Percentiles rank a stretch among this genome's conserved stretches.
Conservation (phyloP, 2,329 filamentous ascomycete species). For the Colletotrichum noveboracense region DNA sequence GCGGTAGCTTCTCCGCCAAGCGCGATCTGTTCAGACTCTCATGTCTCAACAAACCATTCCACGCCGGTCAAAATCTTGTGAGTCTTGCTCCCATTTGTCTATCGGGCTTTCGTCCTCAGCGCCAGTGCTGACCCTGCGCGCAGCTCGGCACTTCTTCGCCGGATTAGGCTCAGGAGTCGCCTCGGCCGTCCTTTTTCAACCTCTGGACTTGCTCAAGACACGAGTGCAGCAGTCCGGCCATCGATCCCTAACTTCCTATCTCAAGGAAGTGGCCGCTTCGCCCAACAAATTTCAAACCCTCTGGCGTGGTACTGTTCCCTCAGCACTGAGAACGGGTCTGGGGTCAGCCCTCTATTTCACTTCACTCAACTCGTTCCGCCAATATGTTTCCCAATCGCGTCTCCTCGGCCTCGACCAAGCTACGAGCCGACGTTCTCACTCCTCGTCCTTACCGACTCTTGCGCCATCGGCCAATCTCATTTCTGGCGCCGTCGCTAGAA, state of each 20-base stretch:
- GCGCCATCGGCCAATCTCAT: constrained; percentile 85
- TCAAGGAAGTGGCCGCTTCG: constrained; percentile 71
- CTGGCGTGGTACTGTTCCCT: constrained; percentile 93
- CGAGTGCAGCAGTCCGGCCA: constrained; percentile 87
- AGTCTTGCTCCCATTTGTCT: neutral
- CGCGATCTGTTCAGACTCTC: neutral
- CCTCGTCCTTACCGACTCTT: constrained; percentile 80
- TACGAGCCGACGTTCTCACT: constrained; percentile 39
- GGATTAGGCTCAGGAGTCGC: constrained; percentile 87
- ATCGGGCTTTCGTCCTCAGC: neutral
- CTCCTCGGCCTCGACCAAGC: constrained; percentile 26
- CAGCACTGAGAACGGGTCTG: constrained; percentile 89
- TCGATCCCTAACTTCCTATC: constrained; percentile 70
- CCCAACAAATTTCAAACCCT: constrained; percentile 71
- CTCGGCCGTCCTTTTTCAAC: constrained; percentile 90
- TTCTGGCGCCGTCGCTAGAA: constrained; percentile 83
- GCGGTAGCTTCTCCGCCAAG: neutral
- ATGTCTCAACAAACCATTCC: constrained; percentile 9
- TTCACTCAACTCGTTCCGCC: constrained; percentile 82
- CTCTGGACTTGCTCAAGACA: constrained; percentile 95
- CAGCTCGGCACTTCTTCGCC: constrained; percentile 86
- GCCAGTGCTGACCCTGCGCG: neutral
- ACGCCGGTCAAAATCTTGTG: constrained; percentile 13
- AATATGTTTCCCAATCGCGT: constrained; percentile 51
- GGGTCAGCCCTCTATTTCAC: constrained; percentile 96